Evolutionary conservation across 768 basidiomycete species (phyloP).

Genomic region (Trametes punicea): DNA sequence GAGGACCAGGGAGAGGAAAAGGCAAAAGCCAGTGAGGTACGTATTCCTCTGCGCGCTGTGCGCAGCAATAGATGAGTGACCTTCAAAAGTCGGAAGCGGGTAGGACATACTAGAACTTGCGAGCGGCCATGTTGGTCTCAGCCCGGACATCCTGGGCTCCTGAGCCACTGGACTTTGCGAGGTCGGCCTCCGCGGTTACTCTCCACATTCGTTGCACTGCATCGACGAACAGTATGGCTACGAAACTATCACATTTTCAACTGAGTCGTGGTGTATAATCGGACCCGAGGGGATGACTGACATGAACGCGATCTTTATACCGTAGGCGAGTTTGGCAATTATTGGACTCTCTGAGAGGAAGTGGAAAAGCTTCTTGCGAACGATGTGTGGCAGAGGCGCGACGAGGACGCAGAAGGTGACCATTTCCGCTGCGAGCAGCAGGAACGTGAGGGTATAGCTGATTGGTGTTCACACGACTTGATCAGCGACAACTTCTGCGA

Average conservation of each 20-base stretch:
- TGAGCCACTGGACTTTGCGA: slow-evolving; percentile 53
- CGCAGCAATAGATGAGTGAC: neutral
- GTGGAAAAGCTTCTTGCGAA: slow-evolving; percentile 67
- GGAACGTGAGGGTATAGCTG: slow-evolving; percentile 78
- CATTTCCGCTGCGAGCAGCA: slow-evolving; percentile 84
- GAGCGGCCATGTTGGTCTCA: slow-evolving; percentile 86
- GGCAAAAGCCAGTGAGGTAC: slow-evolving; percentile 89
- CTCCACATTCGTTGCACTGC: slow-evolving; percentile 92
- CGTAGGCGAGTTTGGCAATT: slow-evolving; percentile 86
- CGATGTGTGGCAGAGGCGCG: slow-evolving; percentile 73
- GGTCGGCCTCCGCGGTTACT: slow-evolving; percentile 66
- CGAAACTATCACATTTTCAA: slow-evolving; percentile 56
- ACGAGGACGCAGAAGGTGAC: slow-evolving; percentile 82
- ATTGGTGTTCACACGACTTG: neutral
- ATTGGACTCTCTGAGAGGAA: slow-evolving; percentile 68
- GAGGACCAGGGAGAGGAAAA: slow-evolving; percentile 94
- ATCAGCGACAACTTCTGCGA: neutral
- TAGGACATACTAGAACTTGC: slow-evolving; percentile 79
- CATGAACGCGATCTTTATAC: slow-evolving; percentile 93
- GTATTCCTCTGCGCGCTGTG: slow-evolving; percentile 81
- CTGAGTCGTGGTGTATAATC: neutral
- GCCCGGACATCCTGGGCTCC: slow-evolving; percentile 60
- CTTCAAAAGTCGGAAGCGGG: too few species aligned
- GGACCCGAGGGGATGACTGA: slow-evolving; percentile 33
- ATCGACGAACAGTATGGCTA: slow-evolving; percentile 84